Base-by-base conservation (phyloP, 768 basidiomycete genomes). In the Amylocystis lapponica region DNA sequence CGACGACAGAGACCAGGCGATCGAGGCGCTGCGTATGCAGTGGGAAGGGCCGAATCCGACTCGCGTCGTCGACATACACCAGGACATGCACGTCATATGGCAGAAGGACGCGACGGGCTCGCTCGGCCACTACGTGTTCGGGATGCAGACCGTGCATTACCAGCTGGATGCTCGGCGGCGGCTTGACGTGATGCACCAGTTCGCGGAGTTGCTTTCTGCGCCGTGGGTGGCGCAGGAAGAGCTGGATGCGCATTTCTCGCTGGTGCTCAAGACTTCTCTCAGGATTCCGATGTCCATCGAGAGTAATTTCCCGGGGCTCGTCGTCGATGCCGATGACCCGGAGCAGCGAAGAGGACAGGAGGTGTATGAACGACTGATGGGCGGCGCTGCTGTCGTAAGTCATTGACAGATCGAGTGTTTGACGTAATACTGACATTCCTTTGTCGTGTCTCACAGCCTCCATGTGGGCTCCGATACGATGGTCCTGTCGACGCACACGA, bases 71-170 rank as follows among this genome's bases (percentile, higher is more conserved):
- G 41, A 42, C 32, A 17, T 42, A 5, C 30, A 22, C 20, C 11
- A 21, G 13, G 22, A 14, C 12, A 35, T 25, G 6, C 34, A 16
- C 16, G 16, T 32, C 11, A 16, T 42, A 12, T 34, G 14, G 7
- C 34, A 32, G 41, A 19, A 4, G 19, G 14, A n/a, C 31, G 29
- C 19, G 20, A 33, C 41, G 32, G 29, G 10, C 9, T 12, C 12
- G 27, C 19, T 13, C 4, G 41, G 41, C 27, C 29, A 42, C 16
- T 42, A 42, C 41, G 17, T 42, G 14, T 23, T 42, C 23, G 41
- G 41, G 5, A 7, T 42, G 29, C 29, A 22, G 23, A 34, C 32
- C 7, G 6, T 32, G 14, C 41, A 42, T 23, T 42, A 21, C 41
- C 17, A 19, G 12, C 17, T 32, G 12, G 41, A 42, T 19, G 41